These are phyloP conservation scores for Tolypocladium guangdongense DNA, from an alignment of 2,329 filamentous ascomycete genomes.

Conservation along the genomic window DNA sequence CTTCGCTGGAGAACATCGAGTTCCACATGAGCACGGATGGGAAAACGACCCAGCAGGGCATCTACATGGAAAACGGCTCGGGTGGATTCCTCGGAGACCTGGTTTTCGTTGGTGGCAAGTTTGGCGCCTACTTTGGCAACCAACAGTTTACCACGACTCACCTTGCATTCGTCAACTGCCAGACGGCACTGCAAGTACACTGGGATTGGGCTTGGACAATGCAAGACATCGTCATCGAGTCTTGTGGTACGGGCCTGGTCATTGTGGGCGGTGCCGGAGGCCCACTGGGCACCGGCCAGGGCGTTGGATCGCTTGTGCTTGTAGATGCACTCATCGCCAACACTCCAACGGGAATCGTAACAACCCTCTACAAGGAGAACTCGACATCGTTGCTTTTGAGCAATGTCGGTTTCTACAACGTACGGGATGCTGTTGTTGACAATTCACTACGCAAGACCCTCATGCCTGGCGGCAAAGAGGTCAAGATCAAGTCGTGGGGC, in stretches of 20 bases:
- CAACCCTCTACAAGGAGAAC: too few relatives aligned
- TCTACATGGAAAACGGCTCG: conserved; percentile 22
- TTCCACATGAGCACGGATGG: conserved; percentile 15
- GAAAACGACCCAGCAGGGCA: conserved; percentile 3
- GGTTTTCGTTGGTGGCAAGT: conserved; percentile 46
- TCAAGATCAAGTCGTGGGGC: too few relatives aligned
- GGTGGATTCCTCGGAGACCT: conserved; percentile 44
- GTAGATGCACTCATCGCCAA: too few relatives aligned
- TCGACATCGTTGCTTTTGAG: too few relatives aligned
- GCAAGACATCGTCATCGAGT: too few relatives aligned
- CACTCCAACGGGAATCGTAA: too few relatives aligned
- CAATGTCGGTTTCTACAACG: too few relatives aligned
- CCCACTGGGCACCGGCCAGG: not conserved
- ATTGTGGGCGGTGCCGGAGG: not conserved
- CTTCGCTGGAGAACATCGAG: conserved; percentile 38
- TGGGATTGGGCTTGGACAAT: conserved; percentile 61
- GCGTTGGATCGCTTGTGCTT: too few relatives aligned
- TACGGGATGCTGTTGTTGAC: too few relatives aligned
- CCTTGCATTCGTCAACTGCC: conserved; percentile 52
- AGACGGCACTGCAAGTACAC: conserved; percentile 55
- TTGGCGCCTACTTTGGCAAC: conserved; percentile 39
- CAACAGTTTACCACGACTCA: conserved; percentile 62
- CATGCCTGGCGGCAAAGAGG: too few relatives aligned
- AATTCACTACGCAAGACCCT: too few relatives aligned
- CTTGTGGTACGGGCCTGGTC: not conserved